These are phyloP conservation scores for Mucor velutinosus DNA, from an alignment of 371 early-diverging fungal species.

Conservation along the genomic window DNA sequence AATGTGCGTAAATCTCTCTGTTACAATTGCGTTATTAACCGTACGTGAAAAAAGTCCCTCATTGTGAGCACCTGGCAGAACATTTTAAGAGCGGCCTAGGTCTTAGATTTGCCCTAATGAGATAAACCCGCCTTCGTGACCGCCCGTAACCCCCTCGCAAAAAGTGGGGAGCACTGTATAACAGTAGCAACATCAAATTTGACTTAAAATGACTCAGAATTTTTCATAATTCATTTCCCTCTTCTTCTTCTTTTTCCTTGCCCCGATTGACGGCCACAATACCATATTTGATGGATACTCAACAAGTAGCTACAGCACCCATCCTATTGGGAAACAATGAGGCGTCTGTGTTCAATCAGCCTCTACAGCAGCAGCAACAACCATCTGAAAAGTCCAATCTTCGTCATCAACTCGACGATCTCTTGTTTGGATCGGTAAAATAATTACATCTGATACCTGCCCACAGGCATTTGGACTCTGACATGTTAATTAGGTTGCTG, in stretches of 20 bases:
- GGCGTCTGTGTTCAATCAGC: not conserved
- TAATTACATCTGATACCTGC: not conserved
- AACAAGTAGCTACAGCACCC: constrained; percentile 8
- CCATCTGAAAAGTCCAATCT: constrained; percentile 11
- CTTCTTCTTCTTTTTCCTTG: constrained; percentile 6
- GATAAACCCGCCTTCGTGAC: not conserved
- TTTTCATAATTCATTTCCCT: not conserved
- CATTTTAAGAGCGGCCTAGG: not conserved
- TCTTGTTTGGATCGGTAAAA: constrained; percentile 38
- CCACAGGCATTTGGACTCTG: not conserved
- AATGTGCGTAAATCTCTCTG: not conserved
- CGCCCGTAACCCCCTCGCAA: not conserved
- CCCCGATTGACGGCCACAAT: not conserved
- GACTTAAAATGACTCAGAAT: constrained; percentile 5
- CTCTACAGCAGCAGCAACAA: not conserved
- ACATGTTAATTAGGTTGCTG: constrained; percentile 63
- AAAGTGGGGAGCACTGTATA: not conserved
- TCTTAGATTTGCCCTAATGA: not conserved
- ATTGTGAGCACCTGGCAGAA: not conserved
- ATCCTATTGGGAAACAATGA: constrained; percentile 6
- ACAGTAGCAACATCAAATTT: not conserved
- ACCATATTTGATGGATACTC: constrained; percentile 17
- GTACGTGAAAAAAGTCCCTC: not conserved
- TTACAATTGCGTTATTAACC: not conserved
- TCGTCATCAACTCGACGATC: constrained; percentile 31